Evolutionary conservation across 495 filamentous ascomycete species (phyloP).

Genomic region (Penicillium paxilli): DNA sequence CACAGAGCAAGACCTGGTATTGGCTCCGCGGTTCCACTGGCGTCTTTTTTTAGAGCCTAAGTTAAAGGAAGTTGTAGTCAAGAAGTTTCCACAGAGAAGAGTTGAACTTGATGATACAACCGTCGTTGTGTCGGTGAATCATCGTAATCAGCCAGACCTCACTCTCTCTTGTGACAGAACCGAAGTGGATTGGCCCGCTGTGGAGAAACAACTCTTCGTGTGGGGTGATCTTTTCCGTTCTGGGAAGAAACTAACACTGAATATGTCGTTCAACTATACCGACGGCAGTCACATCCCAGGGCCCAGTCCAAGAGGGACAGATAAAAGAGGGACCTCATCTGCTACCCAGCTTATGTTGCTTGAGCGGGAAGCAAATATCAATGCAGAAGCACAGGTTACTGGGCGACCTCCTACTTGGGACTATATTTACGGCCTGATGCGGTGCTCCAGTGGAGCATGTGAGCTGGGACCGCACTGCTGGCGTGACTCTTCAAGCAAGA

Average conservation of each 20-base stretch:
- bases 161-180: slow-evolving; percentile 12
- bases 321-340: slow-evolving; percentile 24
- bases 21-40: slow-evolving; percentile 27
- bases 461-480: slow-evolving; percentile 25
- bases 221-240: slow-evolving; percentile 9
- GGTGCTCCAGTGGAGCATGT: slow-evolving; percentile 22
- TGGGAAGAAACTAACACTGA: slow-evolving; percentile 17
- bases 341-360: slow-evolving; percentile 17
- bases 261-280: slow-evolving; percentile 17
- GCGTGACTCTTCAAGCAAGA: slow-evolving; percentile 28
- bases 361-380: slow-evolving; percentile 23
- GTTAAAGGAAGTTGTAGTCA: slow-evolving; percentile 6
- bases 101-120: slow-evolving; percentile 11
- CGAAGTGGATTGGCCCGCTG: slow-evolving; percentile 10
- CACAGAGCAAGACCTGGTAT: slow-evolving; percentile 27
- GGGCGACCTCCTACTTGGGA: slow-evolving; percentile 23
- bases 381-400: slow-evolving; percentile 23
- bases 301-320: slow-evolving; percentile 5
- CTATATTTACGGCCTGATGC: slow-evolving; percentile 31
- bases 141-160: slow-evolving; percentile 10
- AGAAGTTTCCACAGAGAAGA: neutral
- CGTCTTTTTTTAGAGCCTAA: slow-evolving; percentile 9
- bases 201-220: slow-evolving; percentile 18
- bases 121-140: slow-evolving; percentile 3
- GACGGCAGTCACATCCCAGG: slow-evolving; percentile 4